These are phyloP conservation scores for Maudiozyma serrabonitensis DNA, from an alignment of 805 yeast species.

Conservation along the genomic window DNA sequence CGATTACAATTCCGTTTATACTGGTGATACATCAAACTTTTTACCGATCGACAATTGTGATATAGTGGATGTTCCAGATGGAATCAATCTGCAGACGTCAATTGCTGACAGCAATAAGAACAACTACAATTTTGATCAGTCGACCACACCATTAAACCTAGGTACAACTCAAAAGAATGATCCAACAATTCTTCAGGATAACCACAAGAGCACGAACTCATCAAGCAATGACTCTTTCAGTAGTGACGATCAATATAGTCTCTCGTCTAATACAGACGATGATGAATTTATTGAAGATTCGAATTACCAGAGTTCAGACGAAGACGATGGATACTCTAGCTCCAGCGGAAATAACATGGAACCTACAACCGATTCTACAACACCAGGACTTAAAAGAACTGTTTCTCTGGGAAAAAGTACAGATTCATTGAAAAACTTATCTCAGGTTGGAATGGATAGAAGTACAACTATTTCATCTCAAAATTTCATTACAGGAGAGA, in stretches of 20 bases:
- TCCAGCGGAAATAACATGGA: constrained; percentile 7
- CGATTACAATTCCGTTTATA: constrained; percentile 72
- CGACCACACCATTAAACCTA: background rate
- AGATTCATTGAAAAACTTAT: constrained; percentile 20
- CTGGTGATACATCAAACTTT: constrained; percentile 35
- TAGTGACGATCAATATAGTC: constrained; percentile 8
- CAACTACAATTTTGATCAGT: constrained; percentile 9
- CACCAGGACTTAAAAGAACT: constrained; percentile 17
- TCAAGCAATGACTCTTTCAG: constrained; percentile 1
- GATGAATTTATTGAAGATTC: constrained; percentile 21
- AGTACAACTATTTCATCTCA: constrained; percentile 10
- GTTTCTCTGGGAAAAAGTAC: constrained; percentile 23
- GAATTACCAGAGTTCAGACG: constrained; percentile 14
- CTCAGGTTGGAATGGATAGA: constrained; percentile 13
- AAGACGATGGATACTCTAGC: constrained; percentile 11
- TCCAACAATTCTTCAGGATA: background rate
- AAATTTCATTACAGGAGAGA: constrained; percentile 27
- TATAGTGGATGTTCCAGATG: constrained; percentile 30
- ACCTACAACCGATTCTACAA: constrained; percentile 9
- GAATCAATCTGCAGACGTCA: constrained; percentile 25
- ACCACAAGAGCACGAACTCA: background rate
- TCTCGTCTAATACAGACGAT: constrained; percentile 12
- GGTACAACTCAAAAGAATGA: background rate
- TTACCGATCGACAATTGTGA: constrained; percentile 29
- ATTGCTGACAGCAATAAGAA: constrained; percentile 20